A percentile compares a stretch with the other conserved stretches of the same genome.
phyloP scores from a whole-genome alignment of 805 yeast species.

The Saccharomycopsis schoenii region DNA sequence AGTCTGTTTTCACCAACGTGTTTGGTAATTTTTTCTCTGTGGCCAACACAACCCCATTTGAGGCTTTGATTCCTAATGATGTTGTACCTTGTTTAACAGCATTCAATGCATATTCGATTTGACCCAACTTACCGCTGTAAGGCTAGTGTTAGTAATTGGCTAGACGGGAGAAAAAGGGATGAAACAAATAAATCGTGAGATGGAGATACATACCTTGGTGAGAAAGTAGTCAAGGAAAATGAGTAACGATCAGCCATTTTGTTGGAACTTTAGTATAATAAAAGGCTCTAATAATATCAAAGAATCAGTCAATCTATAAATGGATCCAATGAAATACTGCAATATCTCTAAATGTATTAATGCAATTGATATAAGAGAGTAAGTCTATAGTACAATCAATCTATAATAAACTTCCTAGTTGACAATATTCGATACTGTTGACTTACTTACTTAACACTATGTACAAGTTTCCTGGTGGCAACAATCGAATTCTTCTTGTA shows the following conservation, averaged over 20 bases:
- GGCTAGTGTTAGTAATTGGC: conserved; percentile 4
- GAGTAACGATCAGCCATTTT: conserved; percentile 96
- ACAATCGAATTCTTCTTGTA: background rate
- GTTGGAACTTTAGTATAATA: background rate
- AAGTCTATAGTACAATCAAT: background rate
- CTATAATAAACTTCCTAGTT: background rate
- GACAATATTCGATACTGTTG: background rate
- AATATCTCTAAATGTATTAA: background rate
- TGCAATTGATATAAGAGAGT: background rate
- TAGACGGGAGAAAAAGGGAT: background rate
- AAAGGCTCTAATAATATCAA: background rate
- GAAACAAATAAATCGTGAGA: background rate
- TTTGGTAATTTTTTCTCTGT: conserved; percentile 89
- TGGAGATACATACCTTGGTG: conserved; percentile 58
- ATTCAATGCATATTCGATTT: conserved; percentile 93
- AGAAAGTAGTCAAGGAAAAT: conserved; percentile 92
- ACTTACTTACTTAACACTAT: too few species aligned
- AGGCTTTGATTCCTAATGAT: conserved; percentile 86
- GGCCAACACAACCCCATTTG: conserved; percentile 93
- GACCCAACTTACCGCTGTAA: conserved; percentile 86
- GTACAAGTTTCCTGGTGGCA: background rate
- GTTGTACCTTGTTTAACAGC: conserved; percentile 98
- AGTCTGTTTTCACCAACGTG: conserved; percentile 61
- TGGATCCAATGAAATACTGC: background rate
- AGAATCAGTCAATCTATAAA: background rate